Evolutionary conservation across 1,139 yeast genomes (phyloP).

Genomic region (Candida tropicalis): DNA sequence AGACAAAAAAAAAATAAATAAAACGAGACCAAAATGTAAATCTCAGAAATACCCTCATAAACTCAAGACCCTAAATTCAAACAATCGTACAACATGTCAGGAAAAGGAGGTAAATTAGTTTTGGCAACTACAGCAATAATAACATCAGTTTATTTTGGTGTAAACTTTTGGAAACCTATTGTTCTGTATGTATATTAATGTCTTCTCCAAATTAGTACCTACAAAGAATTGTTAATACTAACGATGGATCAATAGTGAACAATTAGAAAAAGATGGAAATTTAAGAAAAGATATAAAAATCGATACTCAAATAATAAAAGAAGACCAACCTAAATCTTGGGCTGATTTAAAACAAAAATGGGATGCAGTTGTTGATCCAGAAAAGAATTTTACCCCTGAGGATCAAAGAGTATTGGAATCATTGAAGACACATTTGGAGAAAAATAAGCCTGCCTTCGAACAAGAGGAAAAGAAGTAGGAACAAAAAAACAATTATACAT

Average conservation of each 20-base stretch:
- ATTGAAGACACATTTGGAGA: slow-evolving; percentile 11
- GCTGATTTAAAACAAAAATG: slow-evolving; percentile 28
- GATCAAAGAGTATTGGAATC: slow-evolving; percentile 12
- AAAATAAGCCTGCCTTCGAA: slow-evolving; percentile 7
- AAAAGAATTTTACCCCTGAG: slow-evolving; percentile 11
- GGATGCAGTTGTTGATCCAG: slow-evolving; percentile 14
- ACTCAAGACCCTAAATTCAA: too few species aligned
- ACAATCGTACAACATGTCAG: slow-evolving; percentile 26
- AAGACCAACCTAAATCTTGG: slow-evolving; percentile 42
- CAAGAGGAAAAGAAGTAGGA: neutral
- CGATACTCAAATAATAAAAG: slow-evolving; percentile 36
- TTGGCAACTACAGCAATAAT: slow-evolving; percentile 36
- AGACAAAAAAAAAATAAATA: neutral
- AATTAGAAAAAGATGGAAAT: slow-evolving; percentile 66
- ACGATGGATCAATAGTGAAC: slow-evolving; percentile 48
- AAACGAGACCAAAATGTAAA: neutral
- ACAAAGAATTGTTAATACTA: neutral
- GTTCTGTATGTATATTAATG: slow-evolving; percentile 62
- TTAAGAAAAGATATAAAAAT: slow-evolving; percentile 60
- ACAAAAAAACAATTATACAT: neutral
- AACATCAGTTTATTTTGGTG: slow-evolving; percentile 53
- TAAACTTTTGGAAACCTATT: slow-evolving; percentile 73
- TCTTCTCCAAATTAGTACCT: too few species aligned
- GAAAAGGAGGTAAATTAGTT: slow-evolving; percentile 26
- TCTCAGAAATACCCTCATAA: neutral